Conservation (phyloP, 2,329 filamentous ascomycete species). For the Pyrenochaeta sp. region DNA sequence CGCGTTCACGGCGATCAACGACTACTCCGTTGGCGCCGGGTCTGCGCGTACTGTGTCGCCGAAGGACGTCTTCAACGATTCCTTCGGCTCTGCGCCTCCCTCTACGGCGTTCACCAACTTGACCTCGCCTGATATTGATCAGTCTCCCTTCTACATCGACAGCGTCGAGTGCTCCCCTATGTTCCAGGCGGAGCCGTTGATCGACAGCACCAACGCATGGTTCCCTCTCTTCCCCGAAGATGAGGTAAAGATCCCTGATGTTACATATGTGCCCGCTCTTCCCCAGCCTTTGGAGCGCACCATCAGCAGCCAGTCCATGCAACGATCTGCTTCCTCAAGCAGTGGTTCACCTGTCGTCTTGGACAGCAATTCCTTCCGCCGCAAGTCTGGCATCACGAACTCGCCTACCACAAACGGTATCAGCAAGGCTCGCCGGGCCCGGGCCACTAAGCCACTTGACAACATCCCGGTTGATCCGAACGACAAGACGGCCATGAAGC, state of each 20-base stretch:
- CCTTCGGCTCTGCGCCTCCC: conserved; percentile 77
- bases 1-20: conserved; percentile 57
- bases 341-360: conserved; percentile 46
- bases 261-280: conserved; percentile 32
- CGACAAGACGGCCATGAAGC: conserved; percentile 86
- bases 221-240: conserved; percentile 74
- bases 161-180: conserved; percentile 80
- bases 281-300: conserved; percentile 52
- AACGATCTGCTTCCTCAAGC: conserved; percentile 45
- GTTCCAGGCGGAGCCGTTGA: conserved; percentile 66
- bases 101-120: conserved; percentile 82
- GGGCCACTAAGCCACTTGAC: too few species aligned
- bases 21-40: conserved; percentile 46
- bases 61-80: conserved; percentile 77
- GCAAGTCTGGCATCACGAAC: conserved; percentile 51
- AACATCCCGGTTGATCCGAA: conserved; percentile 77
- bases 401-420: conserved; percentile 73
- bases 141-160: conserved; percentile 75
- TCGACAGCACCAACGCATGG: conserved; percentile 68
- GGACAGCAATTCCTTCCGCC: conserved; percentile 46
- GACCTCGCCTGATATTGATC: conserved; percentile 81
- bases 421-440: conserved; percentile 68
- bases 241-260: conserved; percentile 38
- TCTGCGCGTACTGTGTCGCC: conserved; percentile 75
- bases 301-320: conserved; percentile 47